Evolutionary conservation across 768 basidiomycete species (phyloP).

Genomic region (Gloeopeniophorella convolvens): DNA sequence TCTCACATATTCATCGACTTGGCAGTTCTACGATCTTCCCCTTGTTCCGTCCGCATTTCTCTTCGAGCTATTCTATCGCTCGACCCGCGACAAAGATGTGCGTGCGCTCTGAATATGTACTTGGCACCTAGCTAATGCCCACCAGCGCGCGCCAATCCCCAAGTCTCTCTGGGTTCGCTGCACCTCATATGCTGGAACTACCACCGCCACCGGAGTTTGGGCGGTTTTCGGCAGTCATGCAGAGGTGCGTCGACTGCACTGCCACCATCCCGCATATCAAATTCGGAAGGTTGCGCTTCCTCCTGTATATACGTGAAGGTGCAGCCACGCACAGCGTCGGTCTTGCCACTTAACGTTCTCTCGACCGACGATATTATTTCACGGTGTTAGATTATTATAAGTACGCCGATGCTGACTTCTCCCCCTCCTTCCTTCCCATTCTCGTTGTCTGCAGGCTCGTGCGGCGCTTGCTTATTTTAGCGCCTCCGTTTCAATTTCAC

Average conservation of each 20-base stretch:
- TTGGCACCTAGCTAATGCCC: no score
- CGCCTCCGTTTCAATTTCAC: slow-evolving; percentile 37
- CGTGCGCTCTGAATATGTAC: not conserved
- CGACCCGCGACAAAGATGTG: slow-evolving; percentile 24
- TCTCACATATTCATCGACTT: not conserved
- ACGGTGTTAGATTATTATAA: slow-evolving; percentile 9
- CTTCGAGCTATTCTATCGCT: slow-evolving; percentile 35
- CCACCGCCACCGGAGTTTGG: slow-evolving; percentile 39
- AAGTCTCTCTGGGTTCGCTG: slow-evolving; percentile 44
- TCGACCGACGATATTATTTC: not conserved
- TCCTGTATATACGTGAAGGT: slow-evolving; percentile 6
- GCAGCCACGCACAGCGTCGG: not conserved
- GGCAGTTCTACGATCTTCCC: slow-evolving; percentile 37
- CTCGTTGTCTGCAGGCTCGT: slow-evolving; percentile 39
- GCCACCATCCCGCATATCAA: slow-evolving; percentile 10
- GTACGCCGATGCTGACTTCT: slow-evolving; percentile 8
- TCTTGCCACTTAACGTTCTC: not conserved
- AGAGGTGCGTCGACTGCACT: slow-evolving; percentile 40
- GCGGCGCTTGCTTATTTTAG: slow-evolving; percentile 47
- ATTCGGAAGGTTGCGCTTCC: not conserved
- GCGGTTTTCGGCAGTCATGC: slow-evolving; percentile 53
- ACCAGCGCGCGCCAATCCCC: slow-evolving; percentile 25
- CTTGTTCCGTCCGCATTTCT: slow-evolving; percentile 32
- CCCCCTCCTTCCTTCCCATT: slow-evolving; percentile 13
- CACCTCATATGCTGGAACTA: slow-evolving; percentile 14